Evolutionary conservation across 495 filamentous ascomycete species (phyloP).

Genomic region (Penicillium crystallinum): DNA sequence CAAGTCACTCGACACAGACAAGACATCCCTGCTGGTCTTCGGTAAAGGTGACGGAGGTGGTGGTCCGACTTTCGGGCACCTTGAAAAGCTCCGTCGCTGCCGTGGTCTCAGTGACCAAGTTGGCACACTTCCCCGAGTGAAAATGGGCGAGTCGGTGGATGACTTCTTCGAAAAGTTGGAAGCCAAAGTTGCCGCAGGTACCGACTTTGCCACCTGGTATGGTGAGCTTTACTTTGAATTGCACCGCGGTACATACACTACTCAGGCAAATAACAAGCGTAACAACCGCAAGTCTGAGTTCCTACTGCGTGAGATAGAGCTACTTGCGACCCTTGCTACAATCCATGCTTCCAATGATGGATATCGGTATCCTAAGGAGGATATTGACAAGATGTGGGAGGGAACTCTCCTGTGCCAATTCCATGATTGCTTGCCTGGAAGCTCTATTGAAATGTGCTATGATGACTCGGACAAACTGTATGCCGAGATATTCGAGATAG

Average conservation of each 20-base stretch:
- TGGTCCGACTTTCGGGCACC: conserved; percentile 85
- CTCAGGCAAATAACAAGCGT: conserved; percentile 92
- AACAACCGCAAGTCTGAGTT: conserved; percentile 86
- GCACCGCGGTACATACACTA: conserved; percentile 94
- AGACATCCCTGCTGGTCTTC: conserved; percentile 83
- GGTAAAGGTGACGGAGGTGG: conserved; percentile 96
- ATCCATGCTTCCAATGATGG: conserved; percentile 47
- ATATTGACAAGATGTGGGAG: conserved; percentile 95
- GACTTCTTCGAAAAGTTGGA: conserved; percentile 88
- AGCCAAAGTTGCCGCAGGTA: conserved; percentile 61
- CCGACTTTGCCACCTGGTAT: conserved; percentile 91
- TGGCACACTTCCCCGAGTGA: conserved; percentile 76
- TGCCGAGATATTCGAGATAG: conserved; percentile 71
- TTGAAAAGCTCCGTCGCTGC: conserved; percentile 94
- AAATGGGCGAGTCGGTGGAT: conserved; percentile 90
- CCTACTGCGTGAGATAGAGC: conserved; percentile 79
- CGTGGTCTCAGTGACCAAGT: conserved; percentile 86
- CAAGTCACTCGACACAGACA: conserved; percentile 89
- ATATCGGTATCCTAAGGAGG: conserved; percentile 87
- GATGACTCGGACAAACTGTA: conserved; percentile 89
- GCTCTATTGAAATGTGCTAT: conserved; percentile 94
- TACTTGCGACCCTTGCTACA: conserved; percentile 80
- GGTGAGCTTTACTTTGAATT: conserved; percentile 97
- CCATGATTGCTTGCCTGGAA: conserved; percentile 95
- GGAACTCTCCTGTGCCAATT: conserved; percentile 82